Percentiles rank a stretch among this genome's conserved stretches.
These are phyloP conservation scores for Penicillium malachiteum DNA, from an alignment of 495 filamentous ascomycete species.

Conservation along the genomic window DNA sequence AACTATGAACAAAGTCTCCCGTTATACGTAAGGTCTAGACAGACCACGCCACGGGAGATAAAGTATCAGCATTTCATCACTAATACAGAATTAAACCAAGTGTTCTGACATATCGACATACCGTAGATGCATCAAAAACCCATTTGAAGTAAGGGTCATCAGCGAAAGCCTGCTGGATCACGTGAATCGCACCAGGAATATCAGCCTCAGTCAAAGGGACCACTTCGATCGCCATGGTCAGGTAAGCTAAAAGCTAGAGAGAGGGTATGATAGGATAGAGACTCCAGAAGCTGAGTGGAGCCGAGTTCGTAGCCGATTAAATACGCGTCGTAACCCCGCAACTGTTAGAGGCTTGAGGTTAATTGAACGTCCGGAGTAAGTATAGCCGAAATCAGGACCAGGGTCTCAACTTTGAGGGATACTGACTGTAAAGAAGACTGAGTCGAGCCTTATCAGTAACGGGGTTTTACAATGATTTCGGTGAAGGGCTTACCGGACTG, in stretches of 20 bases:
- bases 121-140: slow-evolving; percentile 55
- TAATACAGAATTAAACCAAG: too few species aligned
- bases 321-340: background rate
- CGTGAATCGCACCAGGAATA: slow-evolving; percentile 58
- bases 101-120: slow-evolving; percentile 21
- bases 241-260: background rate
- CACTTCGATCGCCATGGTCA: slow-evolving; percentile 52
- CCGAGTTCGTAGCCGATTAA: background rate
- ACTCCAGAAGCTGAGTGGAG: background rate
- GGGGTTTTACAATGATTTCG: too few species aligned
- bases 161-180: slow-evolving; percentile 56
- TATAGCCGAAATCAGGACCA: too few species aligned
- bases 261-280: background rate
- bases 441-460: too few species aligned
- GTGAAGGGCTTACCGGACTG: too few species aligned
- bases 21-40: background rate
- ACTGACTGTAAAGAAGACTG: too few species aligned
- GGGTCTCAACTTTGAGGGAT: too few species aligned
- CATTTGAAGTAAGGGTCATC: slow-evolving; percentile 66
- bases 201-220: slow-evolving; percentile 54
- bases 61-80: background rate
- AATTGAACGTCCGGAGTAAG: too few species aligned
- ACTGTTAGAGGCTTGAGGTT: background rate
- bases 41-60: slow-evolving; percentile 20
- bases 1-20: slow-evolving; percentile 34